These are phyloP conservation scores for Melanogaster broomeanus DNA, from an alignment of 768 basidiomycete genomes.

Conservation along the genomic window DNA sequence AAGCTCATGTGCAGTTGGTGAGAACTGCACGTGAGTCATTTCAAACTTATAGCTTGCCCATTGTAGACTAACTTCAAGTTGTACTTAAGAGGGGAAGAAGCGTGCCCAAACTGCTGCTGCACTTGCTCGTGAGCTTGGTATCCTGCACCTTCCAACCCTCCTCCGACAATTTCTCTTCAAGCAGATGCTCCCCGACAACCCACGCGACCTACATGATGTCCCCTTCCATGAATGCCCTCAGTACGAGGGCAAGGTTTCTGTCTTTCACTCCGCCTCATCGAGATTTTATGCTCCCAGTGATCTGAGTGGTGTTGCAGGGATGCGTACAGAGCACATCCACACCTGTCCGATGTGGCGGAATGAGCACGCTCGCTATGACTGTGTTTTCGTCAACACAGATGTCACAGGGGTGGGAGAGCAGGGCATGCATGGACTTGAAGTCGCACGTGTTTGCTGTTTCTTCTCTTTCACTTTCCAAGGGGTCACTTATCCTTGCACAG, in stretches of 20 bases:
- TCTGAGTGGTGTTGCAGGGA: too few relatives aligned
- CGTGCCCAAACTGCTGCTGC: neutral
- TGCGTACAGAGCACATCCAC: slow-evolving; percentile 25
- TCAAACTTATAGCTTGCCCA: neutral
- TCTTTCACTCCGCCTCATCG: slow-evolving; percentile 23
- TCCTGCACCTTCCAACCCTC: neutral
- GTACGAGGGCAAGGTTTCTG: neutral
- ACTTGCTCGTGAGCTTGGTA: neutral
- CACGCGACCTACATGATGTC: neutral
- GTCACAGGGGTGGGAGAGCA: slow-evolving; percentile 1
- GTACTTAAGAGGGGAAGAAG: neutral
- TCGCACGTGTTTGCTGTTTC: slow-evolving; percentile 20
- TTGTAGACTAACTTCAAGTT: neutral
- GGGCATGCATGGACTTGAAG: slow-evolving; percentile 18
- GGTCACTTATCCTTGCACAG: slow-evolving; percentile 21
- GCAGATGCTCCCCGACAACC: slow-evolving; percentile 9
- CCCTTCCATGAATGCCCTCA: slow-evolving; percentile 5
- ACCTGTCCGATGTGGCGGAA: slow-evolving; percentile 17
- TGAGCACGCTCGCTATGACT: slow-evolving; percentile 13
- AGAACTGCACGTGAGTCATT: too few relatives aligned
- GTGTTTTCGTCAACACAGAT: slow-evolving; percentile 17
- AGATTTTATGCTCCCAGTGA: slow-evolving; percentile 28
- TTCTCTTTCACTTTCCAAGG: slow-evolving; percentile 21
- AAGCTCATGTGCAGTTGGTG: too few relatives aligned
- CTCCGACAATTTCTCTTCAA: neutral